Percentiles rank a stretch among this genome's conserved stretches.
phyloP scores from a whole-genome alignment of 805 yeast genomes.

The Saturnispora dispora region DNA sequence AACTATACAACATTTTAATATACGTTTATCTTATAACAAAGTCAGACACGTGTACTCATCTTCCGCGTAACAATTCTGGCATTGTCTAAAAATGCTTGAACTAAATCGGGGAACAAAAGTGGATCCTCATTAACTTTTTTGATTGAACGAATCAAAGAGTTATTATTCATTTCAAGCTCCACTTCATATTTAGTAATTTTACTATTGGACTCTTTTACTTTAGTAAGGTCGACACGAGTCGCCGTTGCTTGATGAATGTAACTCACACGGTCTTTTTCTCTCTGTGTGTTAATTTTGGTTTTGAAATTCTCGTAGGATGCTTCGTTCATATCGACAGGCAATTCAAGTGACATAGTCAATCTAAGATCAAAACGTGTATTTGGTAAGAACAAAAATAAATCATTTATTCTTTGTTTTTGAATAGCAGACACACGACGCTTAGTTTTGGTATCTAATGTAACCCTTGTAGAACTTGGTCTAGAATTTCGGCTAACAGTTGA shows the following conservation, averaged over 20 bases:
- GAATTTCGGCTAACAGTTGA: constrained; percentile 56
- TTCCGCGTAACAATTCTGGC: constrained; percentile 30
- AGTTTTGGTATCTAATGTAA: constrained; percentile 60
- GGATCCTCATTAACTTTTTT: constrained; percentile 28
- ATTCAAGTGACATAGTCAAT: constrained; percentile 66
- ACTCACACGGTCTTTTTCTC: constrained; percentile 67
- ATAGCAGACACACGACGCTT: constrained; percentile 61
- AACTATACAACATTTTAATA: background rate
- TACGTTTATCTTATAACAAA: background rate
- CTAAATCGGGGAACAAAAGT: constrained; percentile 35
- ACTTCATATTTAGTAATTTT: constrained; percentile 25
- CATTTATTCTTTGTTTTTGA: constrained; percentile 65
- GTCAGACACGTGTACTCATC: constrained; percentile 16
- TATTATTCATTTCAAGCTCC: constrained; percentile 28
- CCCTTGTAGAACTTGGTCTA: constrained; percentile 53
- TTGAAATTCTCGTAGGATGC: constrained; percentile 45
- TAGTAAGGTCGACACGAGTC: constrained; percentile 65
- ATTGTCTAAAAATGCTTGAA: constrained; percentile 38
- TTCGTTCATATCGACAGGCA: constrained; percentile 51
- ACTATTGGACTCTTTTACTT: constrained; percentile 32
- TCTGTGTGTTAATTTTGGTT: constrained; percentile 39
- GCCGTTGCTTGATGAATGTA: constrained; percentile 67
- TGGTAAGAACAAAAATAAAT: constrained; percentile 64
- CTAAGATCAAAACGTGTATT: constrained; percentile 70
- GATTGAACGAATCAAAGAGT: constrained; percentile 26